Evolutionary conservation across 176 grass and related monocot genomes (phyloP), one percentile per base, ranked within the genome.

Genomic region (Lolium rigidum): DNA sequence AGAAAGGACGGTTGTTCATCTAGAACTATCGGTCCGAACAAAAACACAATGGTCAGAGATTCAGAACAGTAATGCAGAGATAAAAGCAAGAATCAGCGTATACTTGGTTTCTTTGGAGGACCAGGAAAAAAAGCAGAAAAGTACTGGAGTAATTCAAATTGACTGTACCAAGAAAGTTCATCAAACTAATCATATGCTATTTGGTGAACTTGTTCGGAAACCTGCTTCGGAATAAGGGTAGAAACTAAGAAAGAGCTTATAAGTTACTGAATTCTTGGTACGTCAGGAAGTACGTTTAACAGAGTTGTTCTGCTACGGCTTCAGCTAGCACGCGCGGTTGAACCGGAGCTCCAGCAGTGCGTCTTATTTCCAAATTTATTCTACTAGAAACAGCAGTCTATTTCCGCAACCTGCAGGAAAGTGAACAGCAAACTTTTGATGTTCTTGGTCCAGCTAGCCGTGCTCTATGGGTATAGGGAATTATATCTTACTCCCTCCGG

Each of bases 121-220:
- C 61, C 58, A 50, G 41, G 72, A 61, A 31, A 55, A 78, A 77
- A 72, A 15, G 28, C 24, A 22, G 63, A 83, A 85, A 83, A 55
- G 28, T 26, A 47, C 18, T 64, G 12, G 37, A 24, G 79, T 22
- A 16, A 73, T 79, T 90, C 84, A 37, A 56, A 47, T 37, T 48
- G 64, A 71, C 57, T 15, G 20, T 22, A 72, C 24, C 54, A n/a
- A 2, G 61, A 83, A 88, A 69, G 59, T 46, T 76, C 77, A 60
- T 89, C 70, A 43, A 24, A 76, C 24, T 37, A 61, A 54, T 46
- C 41, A 37, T 78, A 78, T 28, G 26, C 26, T 28, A 28, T 28
- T 57, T 10, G 55, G 66, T 37, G 56, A 74, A 64, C 31, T 48
- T 77, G 13, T 76, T 25, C 46, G 69, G 24, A 28, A 70, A 31